Evolutionary conservation across 305 asterid genomes (phyloP), one percentile per base, ranked within the genome.

Genomic region (Coffea humblotiana): DNA sequence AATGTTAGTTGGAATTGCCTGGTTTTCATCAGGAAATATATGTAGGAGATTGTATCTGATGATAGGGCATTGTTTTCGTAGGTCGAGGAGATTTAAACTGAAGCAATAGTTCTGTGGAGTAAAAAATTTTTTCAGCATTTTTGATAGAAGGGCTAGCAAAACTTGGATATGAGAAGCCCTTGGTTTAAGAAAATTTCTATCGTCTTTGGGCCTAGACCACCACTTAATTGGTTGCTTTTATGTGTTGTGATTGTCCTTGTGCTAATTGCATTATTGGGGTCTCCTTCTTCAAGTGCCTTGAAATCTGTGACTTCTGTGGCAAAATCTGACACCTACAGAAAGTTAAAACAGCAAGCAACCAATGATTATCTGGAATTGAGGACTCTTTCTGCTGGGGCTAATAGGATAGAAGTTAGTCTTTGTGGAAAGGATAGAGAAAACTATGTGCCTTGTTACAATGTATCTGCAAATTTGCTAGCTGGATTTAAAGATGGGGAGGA

Each of bases 341-440:
- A 91, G 90, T 81, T 92, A 84, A 94, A 88, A 87, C 90, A 94
- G 84, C 94, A 88, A 83, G 94, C 92, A 1, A 80, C 91, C 23
- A 90, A 78, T 85, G 98, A 96, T 88, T 90, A 90, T 83, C 84
- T 91, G 87, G 94, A 92, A 77, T 86, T 96, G 85, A 90, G 77
- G 80, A 86, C 87, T 69, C 70, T 88, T 74, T 80, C 82, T 18
- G n/a, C 89, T 72, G 97, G 92, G 73, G 84, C 88, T 73, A 86
- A 84, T 79, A 88, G 82, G 72, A 74, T 86, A 85, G 94, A 91
- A 85, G 87, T 90, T 81, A 92, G 87, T 86, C 86, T 94, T 60
- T 96, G 99, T 88, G 94, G 94, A 56, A 96, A 93, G 88, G 98
- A 92, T 77, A 92, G 90, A 83, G 99, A 96, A 82, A 90, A 91